A percentile compares a stretch with the other conserved stretches of the same genome.
Conservation (phyloP, 176 grass and related monocot genomes). For the Bothriochloa decipiens region DNA sequence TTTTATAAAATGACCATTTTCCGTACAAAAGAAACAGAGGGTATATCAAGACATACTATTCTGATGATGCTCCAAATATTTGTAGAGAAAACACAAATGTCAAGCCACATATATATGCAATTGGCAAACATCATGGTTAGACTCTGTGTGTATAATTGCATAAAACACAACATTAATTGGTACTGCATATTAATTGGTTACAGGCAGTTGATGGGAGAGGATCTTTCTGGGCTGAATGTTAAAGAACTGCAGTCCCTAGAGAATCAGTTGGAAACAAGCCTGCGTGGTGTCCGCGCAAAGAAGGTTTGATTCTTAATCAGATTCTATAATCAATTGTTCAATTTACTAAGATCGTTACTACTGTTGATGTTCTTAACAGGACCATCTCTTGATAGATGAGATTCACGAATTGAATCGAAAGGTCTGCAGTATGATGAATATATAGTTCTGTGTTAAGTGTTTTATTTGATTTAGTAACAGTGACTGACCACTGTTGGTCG, state of each 20-base stretch:
- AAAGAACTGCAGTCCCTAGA: slow-evolving; percentile 76
- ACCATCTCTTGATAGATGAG: slow-evolving; percentile 72
- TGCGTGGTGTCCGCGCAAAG: slow-evolving; percentile 51
- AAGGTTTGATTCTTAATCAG: slow-evolving; percentile 53
- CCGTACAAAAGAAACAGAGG: neutral
- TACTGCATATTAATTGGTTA: slow-evolving; percentile 12
- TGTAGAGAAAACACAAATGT: neutral
- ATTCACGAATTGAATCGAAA: slow-evolving; percentile 79
- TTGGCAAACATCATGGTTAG: slow-evolving; percentile 2
- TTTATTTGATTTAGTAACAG: slow-evolving; percentile 4
- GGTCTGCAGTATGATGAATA: slow-evolving; percentile 35
- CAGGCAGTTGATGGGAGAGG: slow-evolving; percentile 84
- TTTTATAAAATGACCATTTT: neutral
- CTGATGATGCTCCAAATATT: neutral
- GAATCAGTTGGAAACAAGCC: slow-evolving; percentile 74
- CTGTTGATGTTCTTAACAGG: slow-evolving; percentile 59
- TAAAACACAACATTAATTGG: neutral
- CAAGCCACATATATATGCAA: neutral
- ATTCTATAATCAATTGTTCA: slow-evolving; percentile 18
- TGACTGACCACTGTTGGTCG: slow-evolving; percentile 26
- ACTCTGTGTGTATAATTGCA: neutral
- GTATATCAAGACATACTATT: slow-evolving; percentile 14
- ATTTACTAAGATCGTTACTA: slow-evolving; percentile 29
- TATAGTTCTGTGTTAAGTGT: neutral
- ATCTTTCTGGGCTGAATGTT: slow-evolving; percentile 63